A percentile compares a stretch with the other conserved stretches of the same genome.
Conservation (phyloP, 495 filamentous ascomycete genomes). For the Chaetomium cochliodes region DNA sequence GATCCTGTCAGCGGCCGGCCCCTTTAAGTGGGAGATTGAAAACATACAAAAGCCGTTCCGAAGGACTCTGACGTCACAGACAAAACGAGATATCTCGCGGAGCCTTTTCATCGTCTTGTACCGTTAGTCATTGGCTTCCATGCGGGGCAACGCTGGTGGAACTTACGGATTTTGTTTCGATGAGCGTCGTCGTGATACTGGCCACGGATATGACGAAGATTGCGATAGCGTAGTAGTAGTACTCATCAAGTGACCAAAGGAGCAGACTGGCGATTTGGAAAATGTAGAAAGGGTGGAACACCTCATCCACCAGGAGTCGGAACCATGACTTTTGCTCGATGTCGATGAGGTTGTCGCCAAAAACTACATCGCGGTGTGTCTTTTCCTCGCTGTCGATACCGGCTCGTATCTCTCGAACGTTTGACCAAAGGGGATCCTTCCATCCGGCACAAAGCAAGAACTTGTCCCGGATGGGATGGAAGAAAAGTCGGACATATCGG, state of each 20-base stretch:
- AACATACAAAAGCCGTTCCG: conserved; percentile 89
- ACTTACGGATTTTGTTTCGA: conserved; percentile 83
- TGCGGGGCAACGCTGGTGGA: background rate
- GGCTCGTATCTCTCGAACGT: conserved; percentile 67
- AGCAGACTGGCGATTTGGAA: conserved; percentile 95
- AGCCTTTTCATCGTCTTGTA: conserved; percentile 81
- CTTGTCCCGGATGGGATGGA: conserved; percentile 81
- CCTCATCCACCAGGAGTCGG: conserved; percentile 88
- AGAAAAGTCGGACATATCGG: conserved; percentile 90
- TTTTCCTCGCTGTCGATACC: conserved; percentile 93
- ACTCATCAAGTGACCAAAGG: conserved; percentile 92
- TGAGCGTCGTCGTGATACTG: conserved; percentile 83
- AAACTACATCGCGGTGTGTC: conserved; percentile 76
- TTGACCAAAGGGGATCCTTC: conserved; percentile 89
- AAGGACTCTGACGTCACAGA: conserved; percentile 90
- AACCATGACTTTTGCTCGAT: conserved; percentile 81
- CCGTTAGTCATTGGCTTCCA: background rate
- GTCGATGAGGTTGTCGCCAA: conserved; percentile 84
- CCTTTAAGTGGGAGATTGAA: conserved; percentile 7
- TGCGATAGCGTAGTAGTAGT: conserved; percentile 95
- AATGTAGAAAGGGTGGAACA: conserved; percentile 96
- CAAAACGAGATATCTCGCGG: conserved; percentile 88
- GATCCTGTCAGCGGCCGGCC: conserved; percentile 29
- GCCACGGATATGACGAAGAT: conserved; percentile 93
- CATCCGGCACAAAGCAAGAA: conserved; percentile 83